Evolutionary conservation across 768 basidiomycete genomes (phyloP).

Genomic region (Mycena epipterygia): DNA sequence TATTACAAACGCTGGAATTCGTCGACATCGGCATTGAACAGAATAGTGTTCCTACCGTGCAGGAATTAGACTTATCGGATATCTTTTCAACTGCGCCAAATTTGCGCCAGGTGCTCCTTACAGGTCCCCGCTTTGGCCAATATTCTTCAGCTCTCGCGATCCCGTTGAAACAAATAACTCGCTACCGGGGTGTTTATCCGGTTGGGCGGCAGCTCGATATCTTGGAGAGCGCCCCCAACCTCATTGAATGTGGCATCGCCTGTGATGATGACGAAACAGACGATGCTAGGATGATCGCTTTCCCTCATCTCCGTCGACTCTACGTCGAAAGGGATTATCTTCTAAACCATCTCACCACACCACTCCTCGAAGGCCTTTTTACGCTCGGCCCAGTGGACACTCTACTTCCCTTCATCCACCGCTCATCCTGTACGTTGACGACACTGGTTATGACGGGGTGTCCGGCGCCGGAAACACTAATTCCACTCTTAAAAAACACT

Average conservation of each 20-base stretch:
- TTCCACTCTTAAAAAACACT: not conserved
- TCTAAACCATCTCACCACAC: not conserved
- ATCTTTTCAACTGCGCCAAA: not conserved
- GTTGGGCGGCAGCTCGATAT: not conserved
- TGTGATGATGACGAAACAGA: too few species aligned
- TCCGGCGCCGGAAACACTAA: not conserved
- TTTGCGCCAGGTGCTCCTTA: not conserved
- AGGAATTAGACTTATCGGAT: not conserved
- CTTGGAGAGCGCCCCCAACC: not conserved
- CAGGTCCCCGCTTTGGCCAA: not conserved
- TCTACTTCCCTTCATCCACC: not conserved
- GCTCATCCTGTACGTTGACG: not conserved
- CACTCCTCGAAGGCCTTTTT: not conserved
- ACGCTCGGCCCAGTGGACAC: not conserved
- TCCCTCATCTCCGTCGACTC: not conserved
- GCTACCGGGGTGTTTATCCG: not conserved
- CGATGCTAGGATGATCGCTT: not conserved
- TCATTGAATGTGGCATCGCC: not conserved
- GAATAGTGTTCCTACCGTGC: not conserved
- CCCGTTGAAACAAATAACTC: conserved; percentile 2
- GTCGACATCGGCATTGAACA: not conserved
- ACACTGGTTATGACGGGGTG: not conserved
- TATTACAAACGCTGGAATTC: not conserved
- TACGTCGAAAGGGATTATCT: not conserved
- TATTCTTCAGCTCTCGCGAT: not conserved